Evolutionary conservation across 106 monocot species (phyloP), one percentile per base, ranked within the genome.

Genomic region (Dendrobium chrysotoxum): DNA sequence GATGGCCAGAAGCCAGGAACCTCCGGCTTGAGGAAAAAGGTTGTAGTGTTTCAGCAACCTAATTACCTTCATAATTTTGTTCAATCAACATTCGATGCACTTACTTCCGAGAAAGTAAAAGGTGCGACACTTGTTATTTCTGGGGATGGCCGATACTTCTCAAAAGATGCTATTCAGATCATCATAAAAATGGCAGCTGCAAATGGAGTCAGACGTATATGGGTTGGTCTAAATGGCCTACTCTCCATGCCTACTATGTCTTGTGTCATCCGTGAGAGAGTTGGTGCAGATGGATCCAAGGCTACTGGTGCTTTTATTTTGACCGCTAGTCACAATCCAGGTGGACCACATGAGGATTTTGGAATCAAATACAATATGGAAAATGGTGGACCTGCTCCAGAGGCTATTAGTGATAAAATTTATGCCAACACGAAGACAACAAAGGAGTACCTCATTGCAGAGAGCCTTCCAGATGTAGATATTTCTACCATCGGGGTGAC

Each of bases 361-460:
- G 98, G 98, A 75, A 95, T 98, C 77, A 98, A 98, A 81, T 98
- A 98, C 88, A 98, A 98, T 66, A 92, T 98, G 96, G 96, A 89
- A 91, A 97, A 97, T 89, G 96, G 96, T 74, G 96, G 96, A 75
- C 96, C 96, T 79, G 96, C 96, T 55, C 96, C 96, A 16, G 96
- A 97, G 81, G 88, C 78, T 4, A 89, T 97, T 75, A 97, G 94
- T 82, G 93, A 97, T 80, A 91, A 90, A 81, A 97, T 97, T 11
- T 97, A 89, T 86, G 87, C 75, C 38, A 89, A 97, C 79, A 97
- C 96, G 31, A 97, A 85, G 72, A 90, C 84, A 79, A 92, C 94
- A 53, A 92, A 82, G 28, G 92, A 91, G 77, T 98, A 98, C 78
- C 75, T 89, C 30, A 93, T 98, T 84, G 92, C 97, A 57, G 96